A percentile compares a stretch with the other conserved stretches of the same genome.
Conservation (phyloP, 164 flowering plant species). For the Aristolochia contorta region DNA sequence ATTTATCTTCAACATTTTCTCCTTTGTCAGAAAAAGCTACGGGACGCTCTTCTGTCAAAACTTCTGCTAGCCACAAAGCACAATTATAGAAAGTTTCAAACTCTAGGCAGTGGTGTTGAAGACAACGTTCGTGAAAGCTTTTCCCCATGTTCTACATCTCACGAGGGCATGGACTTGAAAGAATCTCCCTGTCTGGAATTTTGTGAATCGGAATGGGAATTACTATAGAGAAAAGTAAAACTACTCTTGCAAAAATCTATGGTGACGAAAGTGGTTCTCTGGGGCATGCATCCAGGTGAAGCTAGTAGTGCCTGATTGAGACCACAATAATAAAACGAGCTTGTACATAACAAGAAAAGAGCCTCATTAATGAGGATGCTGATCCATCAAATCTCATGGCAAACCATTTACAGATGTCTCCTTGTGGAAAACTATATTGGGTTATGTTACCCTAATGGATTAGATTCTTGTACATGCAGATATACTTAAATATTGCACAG, state of each 20-base stretch:
- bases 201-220: constrained; percentile 65
- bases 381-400: too few species aligned
- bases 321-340: too few species aligned
- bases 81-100: constrained; percentile 39
- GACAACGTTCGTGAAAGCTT: constrained; percentile 4
- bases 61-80: constrained; percentile 31
- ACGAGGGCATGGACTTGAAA: constrained; percentile 7
- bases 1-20: not conserved
- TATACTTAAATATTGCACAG: too few species aligned
- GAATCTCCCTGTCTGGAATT: constrained; percentile 10
- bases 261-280: constrained; percentile 7
- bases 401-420: too few species aligned
- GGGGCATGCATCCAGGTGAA: too few species aligned
- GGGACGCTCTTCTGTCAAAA: constrained; percentile 31
- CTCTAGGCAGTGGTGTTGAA: constrained; percentile 23
- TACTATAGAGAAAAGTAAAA: constrained; percentile 27
- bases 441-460: too few species aligned
- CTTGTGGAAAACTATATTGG: too few species aligned
- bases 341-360: too few species aligned
- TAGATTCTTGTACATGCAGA: too few species aligned
- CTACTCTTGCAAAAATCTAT: not conserved
- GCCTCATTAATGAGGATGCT: too few species aligned
- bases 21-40: constrained; percentile 30
- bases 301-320: too few species aligned
- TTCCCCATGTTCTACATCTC: constrained; percentile 5